Conservation (phyloP, 2,329 filamentous ascomycete genomes). For the Remersonia thermophila region DNA sequence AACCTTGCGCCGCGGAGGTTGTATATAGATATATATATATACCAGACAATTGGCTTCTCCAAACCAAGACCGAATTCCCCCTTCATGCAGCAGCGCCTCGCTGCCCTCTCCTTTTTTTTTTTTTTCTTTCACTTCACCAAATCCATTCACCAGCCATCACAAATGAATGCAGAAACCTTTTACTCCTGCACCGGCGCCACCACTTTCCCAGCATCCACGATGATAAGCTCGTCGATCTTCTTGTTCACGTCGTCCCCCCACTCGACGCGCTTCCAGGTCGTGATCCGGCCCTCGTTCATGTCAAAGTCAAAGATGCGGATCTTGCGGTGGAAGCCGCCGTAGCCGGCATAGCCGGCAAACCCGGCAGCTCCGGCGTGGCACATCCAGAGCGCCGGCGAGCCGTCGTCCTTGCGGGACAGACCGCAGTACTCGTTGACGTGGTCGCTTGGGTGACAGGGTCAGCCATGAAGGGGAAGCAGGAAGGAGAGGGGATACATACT, state of each 20-base stretch:
- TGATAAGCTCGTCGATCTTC: conserved; percentile 49
- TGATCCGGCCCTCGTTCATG: conserved; percentile 76
- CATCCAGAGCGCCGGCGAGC: conserved; percentile 79
- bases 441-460: conserved; percentile 44
- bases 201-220: conserved; percentile 49
- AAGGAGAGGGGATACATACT: conserved; percentile 40
- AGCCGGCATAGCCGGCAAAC: conserved; percentile 91
- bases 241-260: conserved; percentile 52
- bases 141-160: not conserved
- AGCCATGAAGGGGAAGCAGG: not conserved
- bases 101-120: too few relatives aligned
- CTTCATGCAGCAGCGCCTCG: too few relatives aligned
- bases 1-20: too few relatives aligned
- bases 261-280: conserved; percentile 86
- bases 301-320: conserved; percentile 88
- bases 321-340: conserved; percentile 71
- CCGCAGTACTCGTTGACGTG: conserved; percentile 96
- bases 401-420: conserved; percentile 43
- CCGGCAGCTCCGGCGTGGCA: conserved; percentile 89
- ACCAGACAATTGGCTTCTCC: too few relatives aligned
- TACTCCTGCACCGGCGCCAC: conserved; percentile 20
- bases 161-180: too few relatives aligned
- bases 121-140: too few relatives aligned
- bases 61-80: too few relatives aligned
- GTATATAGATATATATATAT: too few relatives aligned